These are phyloP conservation scores for Mycena kentingensis DNA, from an alignment of 768 basidiomycete genomes.

Conservation along the genomic window DNA sequence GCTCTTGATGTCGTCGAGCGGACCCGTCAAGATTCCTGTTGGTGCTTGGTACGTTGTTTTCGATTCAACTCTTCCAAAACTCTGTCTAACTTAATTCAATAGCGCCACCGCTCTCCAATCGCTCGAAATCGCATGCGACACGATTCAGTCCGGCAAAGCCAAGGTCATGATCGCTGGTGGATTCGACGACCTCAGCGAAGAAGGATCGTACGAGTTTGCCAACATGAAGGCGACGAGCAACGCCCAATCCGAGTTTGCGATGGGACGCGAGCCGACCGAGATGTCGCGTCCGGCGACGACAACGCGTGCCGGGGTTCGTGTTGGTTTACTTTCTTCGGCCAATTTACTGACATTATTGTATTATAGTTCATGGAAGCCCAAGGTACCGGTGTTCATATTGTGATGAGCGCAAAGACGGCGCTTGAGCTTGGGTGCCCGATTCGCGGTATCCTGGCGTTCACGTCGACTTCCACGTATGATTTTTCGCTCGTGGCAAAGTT, in stretches of 20 bases:
- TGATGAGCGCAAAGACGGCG: slow-evolving; percentile 97
- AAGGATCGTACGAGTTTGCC: slow-evolving; percentile 98
- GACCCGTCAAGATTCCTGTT: slow-evolving; percentile 98
- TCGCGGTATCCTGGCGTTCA: slow-evolving; percentile 91
- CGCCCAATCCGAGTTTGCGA: slow-evolving; percentile 94
- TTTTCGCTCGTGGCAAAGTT: slow-evolving; percentile 16
- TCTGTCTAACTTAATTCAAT: slow-evolving; percentile 7
- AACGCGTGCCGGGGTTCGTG: slow-evolving; percentile 86
- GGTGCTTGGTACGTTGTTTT: slow-evolving; percentile 82
- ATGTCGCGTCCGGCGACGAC: slow-evolving; percentile 98
- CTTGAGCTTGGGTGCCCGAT: slow-evolving; percentile 92
- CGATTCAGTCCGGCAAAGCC: slow-evolving; percentile 91
- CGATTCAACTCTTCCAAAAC: slow-evolving; percentile 4
- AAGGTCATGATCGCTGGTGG: slow-evolving; percentile 99
- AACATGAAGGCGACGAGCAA: slow-evolving; percentile 99
- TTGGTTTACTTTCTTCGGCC: slow-evolving; percentile 7
- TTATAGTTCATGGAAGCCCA: slow-evolving; percentile 92
- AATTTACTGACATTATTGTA: slow-evolving; percentile 8
- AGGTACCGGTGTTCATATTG: slow-evolving; percentile 94
- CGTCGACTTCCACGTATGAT: slow-evolving; percentile 94
- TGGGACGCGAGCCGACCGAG: slow-evolving; percentile 98
- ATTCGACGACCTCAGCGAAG: slow-evolving; percentile 97
- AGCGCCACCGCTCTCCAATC: slow-evolving; percentile 98
- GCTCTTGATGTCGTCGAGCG: slow-evolving; percentile 91
- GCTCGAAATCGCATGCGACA: slow-evolving; percentile 96